Evolutionary conservation across 768 basidiomycete species (phyloP), one percentile per base, ranked within the genome.

Genomic region (Pleurotus djamor): DNA sequence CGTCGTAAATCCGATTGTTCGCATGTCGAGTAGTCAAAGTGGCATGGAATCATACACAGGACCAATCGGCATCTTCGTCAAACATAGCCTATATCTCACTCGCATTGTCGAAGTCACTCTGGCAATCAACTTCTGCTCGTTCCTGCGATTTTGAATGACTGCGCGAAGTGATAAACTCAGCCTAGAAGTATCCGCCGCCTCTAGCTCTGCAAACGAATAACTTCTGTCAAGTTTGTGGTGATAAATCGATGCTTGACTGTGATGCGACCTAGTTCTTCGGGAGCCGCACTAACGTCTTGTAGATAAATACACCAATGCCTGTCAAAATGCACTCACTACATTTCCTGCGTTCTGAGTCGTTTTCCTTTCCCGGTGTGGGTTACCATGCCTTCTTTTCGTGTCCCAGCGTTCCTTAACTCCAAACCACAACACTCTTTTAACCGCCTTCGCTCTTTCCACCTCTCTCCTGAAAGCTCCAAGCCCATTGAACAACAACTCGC

Each of bases 361-460:
- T 32, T 13, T 50, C 51, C 48, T 28, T 28, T 28, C 21, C 21
- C 21, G 21, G 21, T 28, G 21, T 28, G 21, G 21, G 21, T 28
- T 28, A 28, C 62, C 32, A 66, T 67, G 72, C 65, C 67, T 43
- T 66, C 69, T 52, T 69, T 73, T 64, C 66, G 68, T 44, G 61
- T 71, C 52, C 69, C 69, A 64, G 16, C 71, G 17, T 61, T 71
- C 61, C 63, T 74, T 63, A 64, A 28, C 21, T 28, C 21, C 21
- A 28, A 63, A 50, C 67, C 68, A 45, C 72, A 68, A 61, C 73
- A 69, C 62, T 72, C 77, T 54, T 74, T 77, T 64, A 66, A 67
- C 55, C 69, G 69, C 57, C 73, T 81, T 66, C 70, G 79, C 66
- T 77, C 77, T 64, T 73, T 83, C 69, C 70, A 81, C 68, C 67